A percentile compares a stretch with the other conserved stretches of the same genome.
Evolutionary conservation across 2,329 filamentous ascomycete species (phyloP).

Genomic region (Ophiocordyceps camponoti-floridani): DNA sequence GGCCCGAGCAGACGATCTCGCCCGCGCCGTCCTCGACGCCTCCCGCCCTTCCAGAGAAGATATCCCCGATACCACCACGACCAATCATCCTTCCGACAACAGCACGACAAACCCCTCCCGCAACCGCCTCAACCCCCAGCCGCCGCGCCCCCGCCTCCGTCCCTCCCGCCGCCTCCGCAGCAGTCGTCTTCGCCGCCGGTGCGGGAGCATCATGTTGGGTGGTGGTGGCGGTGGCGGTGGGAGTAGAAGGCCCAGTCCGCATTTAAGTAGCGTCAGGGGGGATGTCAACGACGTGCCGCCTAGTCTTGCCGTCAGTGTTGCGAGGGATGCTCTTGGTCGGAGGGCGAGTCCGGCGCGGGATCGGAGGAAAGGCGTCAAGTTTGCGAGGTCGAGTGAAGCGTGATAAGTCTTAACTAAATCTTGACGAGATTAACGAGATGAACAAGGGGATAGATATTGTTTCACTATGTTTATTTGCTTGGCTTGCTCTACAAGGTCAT

Average conservation of each 20-base stretch:
- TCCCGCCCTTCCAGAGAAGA: conserved; percentile 10
- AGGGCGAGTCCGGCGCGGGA: conserved; percentile 12
- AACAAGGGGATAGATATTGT: too few relatives aligned
- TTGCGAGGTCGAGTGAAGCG: conserved; percentile 23
- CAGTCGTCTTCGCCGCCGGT: too few relatives aligned
- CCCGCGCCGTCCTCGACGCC: conserved; percentile 25
- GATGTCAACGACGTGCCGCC: conserved; percentile 37
- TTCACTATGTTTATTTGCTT: too few relatives aligned
- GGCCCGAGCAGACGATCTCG: conserved; percentile 31
- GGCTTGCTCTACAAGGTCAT: too few relatives aligned
- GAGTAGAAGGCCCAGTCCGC: conserved; percentile 13
- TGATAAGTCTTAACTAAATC: too few relatives aligned
- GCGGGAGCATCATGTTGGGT: conserved; percentile 1
- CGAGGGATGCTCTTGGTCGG: conserved; percentile 31
- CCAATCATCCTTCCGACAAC: too few relatives aligned
- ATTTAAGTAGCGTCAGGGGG: conserved; percentile 13
- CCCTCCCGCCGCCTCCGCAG: background rate
- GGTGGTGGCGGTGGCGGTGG: too few relatives aligned
- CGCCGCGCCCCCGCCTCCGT: too few relatives aligned
- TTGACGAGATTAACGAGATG: too few relatives aligned
- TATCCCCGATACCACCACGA: too few relatives aligned
- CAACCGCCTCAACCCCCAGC: too few relatives aligned
- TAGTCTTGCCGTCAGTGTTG: conserved; percentile 42
- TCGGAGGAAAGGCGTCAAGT: conserved; percentile 46
- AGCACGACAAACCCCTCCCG: too few relatives aligned